Percentiles rank a stretch among this genome's conserved stretches.
Evolutionary conservation across 208 protist species (phyloP).

Genomic region (Acanthamoeba healyi): DNA sequence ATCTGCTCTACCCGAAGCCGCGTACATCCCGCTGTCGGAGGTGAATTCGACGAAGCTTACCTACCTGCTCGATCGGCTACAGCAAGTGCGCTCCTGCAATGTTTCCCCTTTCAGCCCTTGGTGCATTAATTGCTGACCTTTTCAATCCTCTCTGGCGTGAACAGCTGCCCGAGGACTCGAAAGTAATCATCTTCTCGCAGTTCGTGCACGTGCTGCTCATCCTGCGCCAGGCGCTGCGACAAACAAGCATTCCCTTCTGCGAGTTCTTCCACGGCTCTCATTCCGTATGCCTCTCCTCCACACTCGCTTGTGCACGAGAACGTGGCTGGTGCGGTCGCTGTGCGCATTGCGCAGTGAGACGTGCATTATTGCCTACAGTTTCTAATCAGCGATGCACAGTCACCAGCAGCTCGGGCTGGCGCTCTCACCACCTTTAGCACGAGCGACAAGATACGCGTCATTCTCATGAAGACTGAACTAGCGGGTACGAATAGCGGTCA

Average conservation of each 20-base stretch:
- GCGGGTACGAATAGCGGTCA: slow-evolving; percentile 34
- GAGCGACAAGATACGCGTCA: slow-evolving; percentile 58
- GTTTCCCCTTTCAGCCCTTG: neutral
- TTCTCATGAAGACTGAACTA: slow-evolving; percentile 84
- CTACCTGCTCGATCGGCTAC: slow-evolving; percentile 75
- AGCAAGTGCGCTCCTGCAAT: neutral
- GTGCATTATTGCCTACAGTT: no score
- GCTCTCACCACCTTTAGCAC: slow-evolving; percentile 80
- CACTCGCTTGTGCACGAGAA: neutral
- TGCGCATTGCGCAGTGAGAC: no score
- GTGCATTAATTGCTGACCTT: no score
- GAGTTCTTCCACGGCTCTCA: slow-evolving; percentile 58
- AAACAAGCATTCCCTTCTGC: slow-evolving; percentile 55
- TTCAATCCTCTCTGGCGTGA: neutral
- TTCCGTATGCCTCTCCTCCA: neutral
- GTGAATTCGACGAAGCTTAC: slow-evolving; percentile 75
- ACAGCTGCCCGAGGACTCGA: slow-evolving; percentile 37
- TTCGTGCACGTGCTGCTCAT: slow-evolving; percentile 76
- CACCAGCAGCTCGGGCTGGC: slow-evolving; percentile 4
- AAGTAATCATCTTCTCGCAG: slow-evolving; percentile 82
- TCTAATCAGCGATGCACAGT: no score
- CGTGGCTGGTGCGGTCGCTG: neutral
- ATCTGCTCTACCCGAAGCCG: neutral
- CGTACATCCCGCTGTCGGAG: slow-evolving; percentile 49
- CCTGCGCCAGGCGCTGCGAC: slow-evolving; percentile 54